Percentiles rank a stretch among this genome's conserved stretches.
These are phyloP conservation scores for Casuarina equisetifolia DNA, from an alignment of 306 rosid species.

Conservation along the genomic window DNA sequence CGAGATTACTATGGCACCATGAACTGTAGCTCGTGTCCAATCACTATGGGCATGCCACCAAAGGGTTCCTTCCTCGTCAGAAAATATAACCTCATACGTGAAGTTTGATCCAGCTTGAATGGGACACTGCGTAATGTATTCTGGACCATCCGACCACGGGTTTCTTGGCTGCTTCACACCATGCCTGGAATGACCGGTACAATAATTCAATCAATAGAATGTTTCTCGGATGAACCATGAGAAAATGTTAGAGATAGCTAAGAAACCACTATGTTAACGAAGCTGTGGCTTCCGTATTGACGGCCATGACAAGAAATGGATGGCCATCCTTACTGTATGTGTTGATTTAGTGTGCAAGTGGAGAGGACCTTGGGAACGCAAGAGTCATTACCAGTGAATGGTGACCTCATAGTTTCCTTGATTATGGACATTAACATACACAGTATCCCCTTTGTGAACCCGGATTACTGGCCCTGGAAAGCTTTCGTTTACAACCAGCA, in stretches of 20 bases:
- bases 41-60: slow-evolving; percentile 19
- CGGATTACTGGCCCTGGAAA: slow-evolving; percentile 11
- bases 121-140: slow-evolving; percentile 39
- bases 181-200: slow-evolving; percentile 19
- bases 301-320: no score
- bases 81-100: slow-evolving; percentile 19
- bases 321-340: no score
- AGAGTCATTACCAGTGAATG: background rate
- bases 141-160: slow-evolving; percentile 44
- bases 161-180: slow-evolving; percentile 40
- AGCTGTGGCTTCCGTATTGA: no score
- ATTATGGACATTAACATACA: background rate
- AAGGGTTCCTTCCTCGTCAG: background rate
- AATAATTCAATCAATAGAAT: no score
- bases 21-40: slow-evolving; percentile 24
- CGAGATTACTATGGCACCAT: slow-evolving; percentile 22
- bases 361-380: background rate
- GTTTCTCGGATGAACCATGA: no score
- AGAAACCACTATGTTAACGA: background rate
- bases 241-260: no score
- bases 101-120: slow-evolving; percentile 27
- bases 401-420: background rate
- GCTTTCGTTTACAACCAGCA: background rate
- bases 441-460: slow-evolving; percentile 7
- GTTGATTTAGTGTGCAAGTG: no score